These are phyloP conservation scores for Hippophae rhamnoides DNA, from an alignment of 306 rosid genomes.

Conservation along the genomic window DNA sequence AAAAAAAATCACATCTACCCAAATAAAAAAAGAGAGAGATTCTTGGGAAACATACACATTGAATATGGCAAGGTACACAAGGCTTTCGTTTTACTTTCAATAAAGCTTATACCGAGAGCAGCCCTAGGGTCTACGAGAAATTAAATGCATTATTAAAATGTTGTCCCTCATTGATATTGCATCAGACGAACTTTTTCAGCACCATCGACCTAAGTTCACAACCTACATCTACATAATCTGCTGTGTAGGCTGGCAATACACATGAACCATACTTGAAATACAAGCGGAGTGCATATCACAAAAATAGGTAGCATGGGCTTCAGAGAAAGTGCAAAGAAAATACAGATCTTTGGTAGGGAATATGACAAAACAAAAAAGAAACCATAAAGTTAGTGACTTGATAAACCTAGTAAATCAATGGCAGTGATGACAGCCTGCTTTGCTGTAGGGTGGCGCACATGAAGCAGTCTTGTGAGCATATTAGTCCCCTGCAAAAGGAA, in stretches of 20 bases:
- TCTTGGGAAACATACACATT: too few relatives aligned
- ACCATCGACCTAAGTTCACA: too few relatives aligned
- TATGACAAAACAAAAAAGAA: background rate
- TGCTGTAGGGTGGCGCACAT: constrained; percentile 80
- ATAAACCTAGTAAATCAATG: constrained; percentile 80
- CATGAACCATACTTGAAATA: background rate
- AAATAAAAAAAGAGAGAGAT: too few relatives aligned
- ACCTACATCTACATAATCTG: too few relatives aligned
- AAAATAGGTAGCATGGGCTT: background rate
- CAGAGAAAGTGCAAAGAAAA: background rate
- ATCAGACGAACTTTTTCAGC: too few relatives aligned
- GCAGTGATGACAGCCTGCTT: constrained; percentile 98
- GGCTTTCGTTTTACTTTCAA: too few relatives aligned
- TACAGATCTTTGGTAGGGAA: background rate
- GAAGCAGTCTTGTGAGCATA: constrained; percentile 88
- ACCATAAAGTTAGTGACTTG: background rate
- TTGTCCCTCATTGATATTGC: too few relatives aligned
- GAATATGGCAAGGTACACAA: too few relatives aligned
- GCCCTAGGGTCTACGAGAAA: too few relatives aligned
- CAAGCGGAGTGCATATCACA: background rate
- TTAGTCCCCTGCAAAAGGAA: constrained; percentile 68
- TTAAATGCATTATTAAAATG: too few relatives aligned
- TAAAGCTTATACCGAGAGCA: too few relatives aligned
- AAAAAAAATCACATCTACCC: too few relatives aligned
- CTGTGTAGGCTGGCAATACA: background rate